Evolutionary conservation across 2,329 filamentous ascomycete genomes (phyloP).

Genomic region (Talaromyces sp.): DNA sequence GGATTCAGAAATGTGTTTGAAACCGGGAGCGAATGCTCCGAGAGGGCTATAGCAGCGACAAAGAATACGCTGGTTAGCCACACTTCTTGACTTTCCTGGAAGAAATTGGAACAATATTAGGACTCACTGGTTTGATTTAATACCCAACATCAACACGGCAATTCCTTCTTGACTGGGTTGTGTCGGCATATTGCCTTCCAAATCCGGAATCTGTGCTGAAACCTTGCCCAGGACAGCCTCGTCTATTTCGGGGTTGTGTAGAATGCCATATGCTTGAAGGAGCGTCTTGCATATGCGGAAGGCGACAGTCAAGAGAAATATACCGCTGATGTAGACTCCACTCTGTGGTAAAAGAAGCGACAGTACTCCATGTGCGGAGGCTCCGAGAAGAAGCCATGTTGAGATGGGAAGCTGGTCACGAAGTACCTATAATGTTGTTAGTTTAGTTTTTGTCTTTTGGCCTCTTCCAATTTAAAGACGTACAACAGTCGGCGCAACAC

Average conservation of each 20-base stretch:
- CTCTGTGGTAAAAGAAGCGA: slow-evolving; percentile 4
- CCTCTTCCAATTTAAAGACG: background rate
- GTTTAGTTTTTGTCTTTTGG: background rate
- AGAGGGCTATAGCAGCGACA: slow-evolving; percentile 31
- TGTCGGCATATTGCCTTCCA: slow-evolving; percentile 7
- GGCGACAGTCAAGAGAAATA: background rate
- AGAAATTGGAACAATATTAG: too few species aligned
- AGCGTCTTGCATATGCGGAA: background rate
- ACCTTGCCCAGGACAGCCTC: slow-evolving; percentile 9
- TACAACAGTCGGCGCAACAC: background rate
- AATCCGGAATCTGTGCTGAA: slow-evolving; percentile 10
- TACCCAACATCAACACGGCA: slow-evolving; percentile 9
- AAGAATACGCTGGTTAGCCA: background rate
- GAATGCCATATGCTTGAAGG: slow-evolving; percentile 8
- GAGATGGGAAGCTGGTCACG: slow-evolving; percentile 14
- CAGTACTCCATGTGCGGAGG: slow-evolving; percentile 7
- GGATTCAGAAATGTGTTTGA: slow-evolving; percentile 32
- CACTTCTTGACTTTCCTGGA: background rate
- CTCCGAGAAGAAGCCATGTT: slow-evolving; percentile 16
- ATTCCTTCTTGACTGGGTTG: slow-evolving; percentile 3
- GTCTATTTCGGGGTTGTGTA: slow-evolving; percentile 8
- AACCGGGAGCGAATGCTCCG: slow-evolving; percentile 45
- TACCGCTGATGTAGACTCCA: slow-evolving; percentile 1
- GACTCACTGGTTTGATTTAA: slow-evolving; percentile 12
- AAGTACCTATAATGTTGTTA: slow-evolving; percentile 8